A percentile compares a stretch with the other conserved stretches of the same genome.
Conservation (phyloP, 495 filamentous ascomycete genomes). For the Aspergillus ostianus region DNA sequence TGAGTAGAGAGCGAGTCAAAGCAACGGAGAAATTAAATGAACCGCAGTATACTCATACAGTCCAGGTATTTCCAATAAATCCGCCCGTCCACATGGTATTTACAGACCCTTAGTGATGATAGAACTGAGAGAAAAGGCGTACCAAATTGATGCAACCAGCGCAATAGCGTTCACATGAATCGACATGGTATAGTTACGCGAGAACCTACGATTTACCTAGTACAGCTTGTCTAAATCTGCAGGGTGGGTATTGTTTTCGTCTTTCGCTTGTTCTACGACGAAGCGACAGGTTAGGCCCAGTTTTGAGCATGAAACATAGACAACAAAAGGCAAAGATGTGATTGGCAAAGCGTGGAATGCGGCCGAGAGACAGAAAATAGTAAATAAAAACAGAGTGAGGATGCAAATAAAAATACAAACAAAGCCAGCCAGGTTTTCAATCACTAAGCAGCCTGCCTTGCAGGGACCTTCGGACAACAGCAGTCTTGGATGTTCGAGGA, state of each 20-base stretch:
- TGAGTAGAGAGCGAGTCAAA: too few species aligned
- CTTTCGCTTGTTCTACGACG: conserved; percentile 16
- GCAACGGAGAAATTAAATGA: not conserved
- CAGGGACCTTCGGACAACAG: conserved; percentile 44
- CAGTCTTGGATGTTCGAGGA: conserved; percentile 41
- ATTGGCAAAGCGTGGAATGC: not conserved
- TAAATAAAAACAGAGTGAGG: not conserved
- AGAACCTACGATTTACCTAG: conserved; percentile 43
- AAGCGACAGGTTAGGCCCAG: not conserved
- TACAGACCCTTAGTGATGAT: conserved; percentile 11
- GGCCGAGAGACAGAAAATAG: not conserved
- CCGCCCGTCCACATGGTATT: not conserved
- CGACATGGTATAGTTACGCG: conserved; percentile 51
- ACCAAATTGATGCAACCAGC: conserved; percentile 48
- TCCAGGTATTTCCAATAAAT: not conserved
- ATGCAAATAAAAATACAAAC: not conserved
- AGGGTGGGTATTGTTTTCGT: conserved; percentile 12
- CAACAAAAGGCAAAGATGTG: too few species aligned
- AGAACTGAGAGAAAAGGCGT: conserved; percentile 46
- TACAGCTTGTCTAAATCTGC: conserved; percentile 31
- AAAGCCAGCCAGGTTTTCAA: not conserved
- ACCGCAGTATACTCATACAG: not conserved
- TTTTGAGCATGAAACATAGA: not conserved
- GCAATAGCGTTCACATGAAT: conserved; percentile 56
- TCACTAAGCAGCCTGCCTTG: conserved; percentile 30